phyloP scores from a whole-genome alignment of 1,139 yeast species.

The Pichiaceae sp. region DNA sequence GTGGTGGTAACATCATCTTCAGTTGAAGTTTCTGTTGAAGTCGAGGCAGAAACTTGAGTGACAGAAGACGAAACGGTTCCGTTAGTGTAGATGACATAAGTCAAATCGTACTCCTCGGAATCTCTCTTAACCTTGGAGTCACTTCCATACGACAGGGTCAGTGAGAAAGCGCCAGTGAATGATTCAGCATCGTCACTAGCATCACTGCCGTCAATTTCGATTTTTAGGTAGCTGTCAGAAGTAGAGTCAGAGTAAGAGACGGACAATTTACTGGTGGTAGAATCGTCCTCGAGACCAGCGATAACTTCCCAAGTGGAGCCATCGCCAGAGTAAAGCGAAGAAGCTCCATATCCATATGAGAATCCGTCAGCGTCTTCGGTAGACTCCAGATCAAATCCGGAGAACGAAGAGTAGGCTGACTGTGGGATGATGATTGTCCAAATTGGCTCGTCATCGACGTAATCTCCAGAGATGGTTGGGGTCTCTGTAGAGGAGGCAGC shows the following conservation, averaged over 20 bases:
- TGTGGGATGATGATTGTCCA: slow-evolving; percentile 8
- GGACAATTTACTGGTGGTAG: neutral
- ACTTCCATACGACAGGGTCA: neutral
- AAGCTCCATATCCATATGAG: slow-evolving; percentile 2
- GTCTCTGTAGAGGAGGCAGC: slow-evolving; percentile 6
- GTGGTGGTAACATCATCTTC: neutral
- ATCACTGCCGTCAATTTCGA: slow-evolving; percentile 2
- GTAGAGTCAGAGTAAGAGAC: slow-evolving; percentile 3
- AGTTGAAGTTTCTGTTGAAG: slow-evolving; percentile 3
- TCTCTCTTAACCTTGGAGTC: slow-evolving; percentile 4
- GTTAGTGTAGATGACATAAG: neutral
- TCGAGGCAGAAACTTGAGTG: neutral
- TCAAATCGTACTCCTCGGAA: slow-evolving; percentile 1
- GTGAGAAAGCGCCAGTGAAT: slow-evolving; percentile 3
- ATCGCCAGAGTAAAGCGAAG: slow-evolving; percentile 1
- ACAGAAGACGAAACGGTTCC: slow-evolving; percentile 11
- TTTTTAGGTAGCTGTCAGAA: slow-evolving; percentile 1
- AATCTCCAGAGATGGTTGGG: slow-evolving; percentile 6
- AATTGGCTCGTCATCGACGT: slow-evolving; percentile 2
- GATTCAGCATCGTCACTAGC: neutral
- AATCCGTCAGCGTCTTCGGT: slow-evolving; percentile 5
- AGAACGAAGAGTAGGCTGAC: slow-evolving; percentile 1
- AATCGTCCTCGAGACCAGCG: neutral
- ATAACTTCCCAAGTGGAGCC: slow-evolving; percentile 1
- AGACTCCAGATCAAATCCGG: slow-evolving; percentile 5